Evolutionary conservation across 2,329 filamentous ascomycete species (phyloP), one percentile per base, ranked within the genome.

Genomic region (Didymosphaeria variabile): DNA sequence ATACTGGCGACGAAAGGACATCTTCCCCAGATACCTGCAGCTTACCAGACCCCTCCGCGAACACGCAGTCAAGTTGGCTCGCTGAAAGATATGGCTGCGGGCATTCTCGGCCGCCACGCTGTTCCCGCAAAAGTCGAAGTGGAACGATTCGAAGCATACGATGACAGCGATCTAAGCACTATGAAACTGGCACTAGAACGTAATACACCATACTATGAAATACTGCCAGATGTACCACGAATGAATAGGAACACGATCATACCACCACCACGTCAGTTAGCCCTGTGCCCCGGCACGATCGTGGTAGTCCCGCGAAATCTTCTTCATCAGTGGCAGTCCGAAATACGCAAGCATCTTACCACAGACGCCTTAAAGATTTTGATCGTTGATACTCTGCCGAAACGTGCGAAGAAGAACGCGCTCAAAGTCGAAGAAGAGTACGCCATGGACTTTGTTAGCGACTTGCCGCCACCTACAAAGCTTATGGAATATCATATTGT

Each of bases 291-390:
- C 31, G 86, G 86, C 0, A 97, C 90, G 0, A 80, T 98, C 3
- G 82, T 97, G 19, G 86, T 97, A 32, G 92, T 94, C 0, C 94
- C 94, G 0, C 84, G 88, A 15, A 97, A 97, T 72, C 82, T 97
- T 26, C 82, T 97, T 3, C 85, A 89, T 56, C 94, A 98, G 75
- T 97, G 94, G 94, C 82, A 86, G 56, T 84, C 88, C 12, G 93
- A 97, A 71, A 93, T 97, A 12, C 75, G 82, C 2, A 93, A 93
- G 70, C 94, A 97, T 71, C 90, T 93, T 0, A 76, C 83, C 36
- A 66, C 73, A 5, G 80, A 79, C 3, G 85, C 86, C 0, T 79
- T 97, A 0, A 86, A 84, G 10, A 84, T 93, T 0, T 80, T 95
- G 0, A 80, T 90, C 0, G 77, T 96, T 36, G 83, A 87, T 23